These are phyloP conservation scores for Cyclostephanos invisitatus DNA, from an alignment of 108 stramenopile species.

Conservation along the genomic window DNA sequence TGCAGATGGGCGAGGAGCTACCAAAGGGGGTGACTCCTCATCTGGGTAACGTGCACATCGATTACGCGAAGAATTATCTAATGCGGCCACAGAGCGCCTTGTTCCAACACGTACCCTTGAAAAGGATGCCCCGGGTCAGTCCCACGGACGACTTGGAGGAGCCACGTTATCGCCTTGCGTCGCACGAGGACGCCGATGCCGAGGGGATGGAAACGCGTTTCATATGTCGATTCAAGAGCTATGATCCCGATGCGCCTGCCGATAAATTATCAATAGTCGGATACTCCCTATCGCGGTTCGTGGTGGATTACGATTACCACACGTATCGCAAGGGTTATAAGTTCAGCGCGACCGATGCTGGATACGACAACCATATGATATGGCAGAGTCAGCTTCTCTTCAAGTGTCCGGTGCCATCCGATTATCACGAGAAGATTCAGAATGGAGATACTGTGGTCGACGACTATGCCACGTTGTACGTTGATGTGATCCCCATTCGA, in stretches of 20 bases:
- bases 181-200: conserved; percentile 80
- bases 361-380: conserved; percentile 73
- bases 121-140: conserved; percentile 32
- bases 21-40: conserved; percentile 38
- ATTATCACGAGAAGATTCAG: conserved; percentile 53
- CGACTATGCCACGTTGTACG: conserved; percentile 77
- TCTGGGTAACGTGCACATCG: conserved; percentile 31
- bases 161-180: conserved; percentile 68
- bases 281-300: conserved; percentile 69
- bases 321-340: conserved; percentile 61
- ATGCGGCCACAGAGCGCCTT: conserved; percentile 76
- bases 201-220: conserved; percentile 83
- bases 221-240: conserved; percentile 84
- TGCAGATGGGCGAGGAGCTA: conserved; percentile 2
- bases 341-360: conserved; percentile 59
- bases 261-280: conserved; percentile 48
- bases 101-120: conserved; percentile 87
- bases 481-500: conserved; percentile 84
- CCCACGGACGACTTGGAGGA: conserved; percentile 9
- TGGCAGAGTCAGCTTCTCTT: conserved; percentile 78
- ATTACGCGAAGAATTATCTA: conserved; percentile 48
- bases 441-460: conserved; percentile 58
- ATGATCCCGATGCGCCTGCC: conserved; percentile 20
- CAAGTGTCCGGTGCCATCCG: conserved; percentile 77
- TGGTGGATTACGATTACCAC: conserved; percentile 83